These are phyloP conservation scores for Hypoxylon sp. DNA, from an alignment of 2,329 filamentous ascomycete genomes.

Conservation along the genomic window DNA sequence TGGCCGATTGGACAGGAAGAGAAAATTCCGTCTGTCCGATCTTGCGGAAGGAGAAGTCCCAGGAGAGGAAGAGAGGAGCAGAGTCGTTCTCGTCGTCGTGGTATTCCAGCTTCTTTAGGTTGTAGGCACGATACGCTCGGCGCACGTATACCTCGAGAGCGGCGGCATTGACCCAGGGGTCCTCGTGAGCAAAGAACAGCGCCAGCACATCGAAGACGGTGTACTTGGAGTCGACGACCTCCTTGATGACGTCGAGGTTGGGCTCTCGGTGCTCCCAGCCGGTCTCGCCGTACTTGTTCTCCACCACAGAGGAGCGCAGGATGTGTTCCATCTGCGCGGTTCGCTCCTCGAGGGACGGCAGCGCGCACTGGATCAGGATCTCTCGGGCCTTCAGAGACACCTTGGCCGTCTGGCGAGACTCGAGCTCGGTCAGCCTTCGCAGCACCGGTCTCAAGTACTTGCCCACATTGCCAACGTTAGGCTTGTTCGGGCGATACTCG, in stretches of 20 bases:
- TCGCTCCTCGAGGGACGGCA: slow-evolving; percentile 95
- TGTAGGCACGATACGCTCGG: slow-evolving; percentile 95
- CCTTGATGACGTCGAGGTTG: slow-evolving; percentile 88
- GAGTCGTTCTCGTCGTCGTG: slow-evolving; percentile 74
- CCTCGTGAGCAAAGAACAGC: slow-evolving; percentile 92
- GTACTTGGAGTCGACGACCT: slow-evolving; percentile 98
- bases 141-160: slow-evolving; percentile 96
- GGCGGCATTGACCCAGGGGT: slow-evolving; percentile 92
- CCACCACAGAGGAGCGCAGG: slow-evolving; percentile 90
- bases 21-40: slow-evolving; percentile 92
- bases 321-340: slow-evolving; percentile 99
- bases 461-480: slow-evolving; percentile 84
- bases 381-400: slow-evolving; percentile 97
- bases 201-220: slow-evolving; percentile 97
- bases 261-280: slow-evolving; percentile 97
- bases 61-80: slow-evolving; percentile 79
- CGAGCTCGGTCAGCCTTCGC: slow-evolving; percentile 87
- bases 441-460: slow-evolving; percentile 87
- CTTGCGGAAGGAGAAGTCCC: slow-evolving; percentile 96
- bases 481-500: slow-evolving; percentile 94
- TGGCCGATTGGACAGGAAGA: slow-evolving; percentile 78
- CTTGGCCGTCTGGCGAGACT: slow-evolving; percentile 87
- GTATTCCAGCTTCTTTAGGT: slow-evolving; percentile 88
- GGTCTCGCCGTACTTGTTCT: slow-evolving; percentile 97
- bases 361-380: slow-evolving; percentile 94